These are phyloP conservation scores for Leishmania arabica DNA, from an alignment of 208 protist genomes.

Conservation along the genomic window DNA sequence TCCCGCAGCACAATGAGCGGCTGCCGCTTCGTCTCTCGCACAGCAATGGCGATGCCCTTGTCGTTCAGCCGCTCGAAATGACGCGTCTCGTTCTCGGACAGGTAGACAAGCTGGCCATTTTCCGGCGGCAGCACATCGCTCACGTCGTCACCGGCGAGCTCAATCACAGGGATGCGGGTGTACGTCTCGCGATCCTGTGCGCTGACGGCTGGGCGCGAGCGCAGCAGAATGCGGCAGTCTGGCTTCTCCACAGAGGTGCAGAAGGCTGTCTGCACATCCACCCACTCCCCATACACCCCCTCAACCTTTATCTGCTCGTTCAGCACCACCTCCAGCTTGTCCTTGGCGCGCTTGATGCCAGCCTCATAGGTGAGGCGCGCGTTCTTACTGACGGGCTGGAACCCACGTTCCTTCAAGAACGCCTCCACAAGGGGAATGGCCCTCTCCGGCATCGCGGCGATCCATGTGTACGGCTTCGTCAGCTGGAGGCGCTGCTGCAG, in stretches of 20 bases:
- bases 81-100: constrained; percentile 84
- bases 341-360: constrained; percentile 73
- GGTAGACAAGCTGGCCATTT: constrained; percentile 88
- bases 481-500: constrained; percentile 91
- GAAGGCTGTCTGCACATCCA: constrained; percentile 80
- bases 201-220: constrained; percentile 62
- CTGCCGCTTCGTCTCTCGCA: constrained; percentile 78
- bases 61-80: constrained; percentile 72
- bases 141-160: constrained; percentile 81
- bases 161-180: constrained; percentile 50
- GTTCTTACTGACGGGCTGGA: constrained; percentile 38
- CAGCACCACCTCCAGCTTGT: constrained; percentile 64
- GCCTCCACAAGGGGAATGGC: constrained; percentile 45
- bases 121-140: constrained; percentile 81
- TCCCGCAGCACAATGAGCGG: constrained; percentile 88
- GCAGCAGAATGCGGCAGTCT: constrained; percentile 76
- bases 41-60: constrained; percentile 61
- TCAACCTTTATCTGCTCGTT: constrained; percentile 66
- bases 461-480: constrained; percentile 82
- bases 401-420: constrained; percentile 64
- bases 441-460: constrained; percentile 63
- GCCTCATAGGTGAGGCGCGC: constrained; percentile 73
- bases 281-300: constrained; percentile 69
- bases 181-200: constrained; percentile 73
- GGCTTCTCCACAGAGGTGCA: constrained; percentile 64